Base-by-base conservation (phyloP, 2,329 filamentous ascomycete species). In the Pyricularia sp. region DNA sequence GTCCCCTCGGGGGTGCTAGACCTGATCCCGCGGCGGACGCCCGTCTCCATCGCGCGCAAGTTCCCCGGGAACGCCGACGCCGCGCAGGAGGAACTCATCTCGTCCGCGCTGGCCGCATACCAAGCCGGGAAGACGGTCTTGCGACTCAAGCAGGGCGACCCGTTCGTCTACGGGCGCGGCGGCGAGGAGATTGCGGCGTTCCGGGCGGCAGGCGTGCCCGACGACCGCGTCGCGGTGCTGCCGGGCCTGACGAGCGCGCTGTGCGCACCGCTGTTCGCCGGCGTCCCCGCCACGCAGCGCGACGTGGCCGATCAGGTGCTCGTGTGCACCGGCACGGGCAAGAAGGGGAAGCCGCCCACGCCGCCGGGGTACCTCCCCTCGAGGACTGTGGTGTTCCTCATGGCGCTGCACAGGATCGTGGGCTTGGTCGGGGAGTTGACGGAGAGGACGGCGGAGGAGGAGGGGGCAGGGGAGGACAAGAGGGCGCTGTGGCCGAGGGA, bases 41-140 rank as follows among this genome's bases (percentile, higher is more conserved):
- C 89, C 10, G 88, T 97, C 13, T 87, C 91, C 71, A 99, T 99
- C 70, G 93, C 94, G 4, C 89, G 93, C 72, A 99, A 99, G 75
- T 99, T 99, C 76, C 94, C 94, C 0, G 94, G 94, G 26, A 97
- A 99, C 75, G 94, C 94, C 55, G 94, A 99, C 70, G 86, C 86
- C 60, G 94, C 94, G 0, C 94, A 99, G 74, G 87, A 93, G 72
- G 94, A 99, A 75, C 85, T 99, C 4, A 83, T 96, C 2, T 82
- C 87, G 64, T 82, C 91, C 70, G 94, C 91, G 0, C 80, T 96
- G 2, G 84, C 84, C 2, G 91, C 86, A 2, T 80, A 81, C 19
- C 73, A 71, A 5, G 75, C 76, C 24, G 94, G 94, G 13, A 86
- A 90, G 73, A 89, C 85, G 1, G 94, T 99, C 0, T 81, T 99